phyloP scores from a whole-genome alignment of 208 protist genomes.

The Trypanosoma boissoni region DNA sequence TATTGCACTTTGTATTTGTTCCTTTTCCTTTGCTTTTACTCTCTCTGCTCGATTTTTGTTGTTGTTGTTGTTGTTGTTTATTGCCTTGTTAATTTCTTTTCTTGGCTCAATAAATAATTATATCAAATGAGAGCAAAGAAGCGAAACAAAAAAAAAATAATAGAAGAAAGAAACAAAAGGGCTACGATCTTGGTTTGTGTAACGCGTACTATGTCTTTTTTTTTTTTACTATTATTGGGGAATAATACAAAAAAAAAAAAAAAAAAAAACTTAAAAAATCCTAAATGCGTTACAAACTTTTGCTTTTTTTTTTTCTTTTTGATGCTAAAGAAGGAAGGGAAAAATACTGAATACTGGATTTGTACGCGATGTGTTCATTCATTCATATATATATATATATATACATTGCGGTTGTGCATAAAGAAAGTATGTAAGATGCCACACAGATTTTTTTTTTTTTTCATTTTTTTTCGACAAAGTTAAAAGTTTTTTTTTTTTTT shows the following conservation, averaged over 20 bases:
- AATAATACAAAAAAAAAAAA: not conserved
- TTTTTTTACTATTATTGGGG: not conserved
- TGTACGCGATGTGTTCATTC: no score
- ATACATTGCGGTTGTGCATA: no score
- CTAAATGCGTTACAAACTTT: no score
- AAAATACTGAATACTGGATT: no score
- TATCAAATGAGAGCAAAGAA: no score
- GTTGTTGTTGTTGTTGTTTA: conserved; percentile 4
- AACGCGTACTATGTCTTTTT: not conserved
- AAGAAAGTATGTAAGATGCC: no score
- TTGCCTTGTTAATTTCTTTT: no score
- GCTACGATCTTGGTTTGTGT: not conserved
- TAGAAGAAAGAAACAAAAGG: not conserved
- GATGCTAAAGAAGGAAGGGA: no score
- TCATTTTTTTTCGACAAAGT: not conserved
- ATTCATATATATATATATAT: no score
- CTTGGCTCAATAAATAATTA: no score
- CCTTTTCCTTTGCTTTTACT: not conserved
- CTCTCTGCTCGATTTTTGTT: not conserved
- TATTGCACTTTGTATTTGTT: not conserved
- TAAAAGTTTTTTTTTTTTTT: not conserved
- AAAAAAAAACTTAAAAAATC: no score
- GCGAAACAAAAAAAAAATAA: not conserved
- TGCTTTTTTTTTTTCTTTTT: no score
- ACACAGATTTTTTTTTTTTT: conserved; percentile 28